Conservation (phyloP, 1,284 basidiomycete species). For the Boletus mariae region DNA sequence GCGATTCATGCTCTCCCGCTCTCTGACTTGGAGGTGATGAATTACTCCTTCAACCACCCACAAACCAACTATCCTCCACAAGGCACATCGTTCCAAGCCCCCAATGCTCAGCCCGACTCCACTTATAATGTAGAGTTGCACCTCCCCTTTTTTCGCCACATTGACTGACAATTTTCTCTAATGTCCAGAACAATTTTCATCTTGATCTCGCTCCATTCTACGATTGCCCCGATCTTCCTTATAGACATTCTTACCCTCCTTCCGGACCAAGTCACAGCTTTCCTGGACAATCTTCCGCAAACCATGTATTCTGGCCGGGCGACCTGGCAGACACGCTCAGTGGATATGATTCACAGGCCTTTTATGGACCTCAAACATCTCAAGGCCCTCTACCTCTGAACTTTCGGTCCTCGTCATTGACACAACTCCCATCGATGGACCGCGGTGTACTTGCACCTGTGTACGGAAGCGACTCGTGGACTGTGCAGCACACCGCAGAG, state of each 20-base stretch:
- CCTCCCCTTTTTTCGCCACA: background rate
- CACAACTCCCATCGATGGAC: background rate
- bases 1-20: background rate
- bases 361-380: background rate
- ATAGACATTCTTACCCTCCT: background rate
- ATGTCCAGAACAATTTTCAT: conserved; percentile 6
- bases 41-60: background rate
- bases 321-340: background rate
- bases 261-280: background rate
- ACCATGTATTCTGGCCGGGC: background rate
- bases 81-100: background rate
- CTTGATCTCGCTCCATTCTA: background rate
- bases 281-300: background rate
- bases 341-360: background rate
- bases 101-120: conserved; percentile 2
- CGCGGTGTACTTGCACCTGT: conserved; percentile 1
- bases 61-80: background rate
- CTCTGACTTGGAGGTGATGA: conserved; percentile 8
- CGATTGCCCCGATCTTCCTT: background rate
- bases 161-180: background rate
- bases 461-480: background rate
- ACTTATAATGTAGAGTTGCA: conserved; percentile 10
- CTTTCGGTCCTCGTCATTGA: background rate
- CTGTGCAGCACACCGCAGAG: background rate
- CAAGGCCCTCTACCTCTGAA: background rate